Evolutionary conservation across 2,329 filamentous ascomycete genomes (phyloP).

Genomic region (Penicillium sclerotiorum): DNA sequence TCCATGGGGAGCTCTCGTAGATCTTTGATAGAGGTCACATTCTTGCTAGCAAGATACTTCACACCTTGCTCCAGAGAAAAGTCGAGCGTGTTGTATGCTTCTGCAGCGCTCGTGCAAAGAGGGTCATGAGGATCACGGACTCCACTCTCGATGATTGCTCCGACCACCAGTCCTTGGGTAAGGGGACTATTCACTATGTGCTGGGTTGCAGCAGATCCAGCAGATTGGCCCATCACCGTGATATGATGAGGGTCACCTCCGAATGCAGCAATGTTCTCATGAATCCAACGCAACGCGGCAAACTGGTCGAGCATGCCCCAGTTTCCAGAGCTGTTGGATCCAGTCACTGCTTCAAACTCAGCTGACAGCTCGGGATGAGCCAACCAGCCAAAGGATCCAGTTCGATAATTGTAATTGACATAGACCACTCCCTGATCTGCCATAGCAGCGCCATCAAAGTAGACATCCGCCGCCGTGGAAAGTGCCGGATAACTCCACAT

Average conservation of each 20-base stretch:
- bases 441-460: background rate
- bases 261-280: background rate
- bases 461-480: background rate
- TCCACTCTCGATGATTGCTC: background rate
- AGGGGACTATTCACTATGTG: background rate
- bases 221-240: background rate
- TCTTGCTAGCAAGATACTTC: background rate
- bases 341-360: background rate
- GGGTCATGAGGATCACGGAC: background rate
- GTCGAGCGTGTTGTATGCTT: background rate
- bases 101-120: background rate
- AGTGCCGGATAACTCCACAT: background rate
- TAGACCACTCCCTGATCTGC: background rate
- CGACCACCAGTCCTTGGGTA: background rate
- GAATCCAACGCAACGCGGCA: background rate
- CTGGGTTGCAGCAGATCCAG: background rate
- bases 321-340: slow-evolving; percentile 1
- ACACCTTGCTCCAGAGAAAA: background rate
- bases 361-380: background rate
- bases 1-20: background rate
- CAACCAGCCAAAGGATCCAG: background rate
- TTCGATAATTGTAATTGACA: slow-evolving; percentile 1
- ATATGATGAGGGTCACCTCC: slow-evolving; percentile 1
- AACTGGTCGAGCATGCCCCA: background rate
- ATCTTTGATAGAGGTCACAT: background rate